Percentiles rank a stretch among this genome's conserved stretches.
Conservation (phyloP, 2,329 filamentous ascomycete genomes). For the Trichocomaceae sp. region DNA sequence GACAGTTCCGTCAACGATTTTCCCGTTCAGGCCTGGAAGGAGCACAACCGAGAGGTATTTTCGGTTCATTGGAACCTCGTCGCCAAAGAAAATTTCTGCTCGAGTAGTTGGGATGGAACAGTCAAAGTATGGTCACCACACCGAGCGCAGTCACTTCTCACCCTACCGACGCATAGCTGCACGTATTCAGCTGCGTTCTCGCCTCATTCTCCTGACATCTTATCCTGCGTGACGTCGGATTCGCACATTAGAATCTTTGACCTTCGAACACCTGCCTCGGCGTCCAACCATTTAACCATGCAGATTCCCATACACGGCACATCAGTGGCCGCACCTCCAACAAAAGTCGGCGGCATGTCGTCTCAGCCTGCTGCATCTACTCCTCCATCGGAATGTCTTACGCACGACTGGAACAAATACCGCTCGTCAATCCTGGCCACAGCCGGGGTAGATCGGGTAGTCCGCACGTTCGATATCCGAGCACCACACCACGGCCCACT, state of each 20-base stretch:
- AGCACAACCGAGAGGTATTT: constrained; percentile 90
- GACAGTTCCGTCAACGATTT: constrained; percentile 76
- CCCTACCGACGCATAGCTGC: constrained; percentile 84
- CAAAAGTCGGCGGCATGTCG: constrained; percentile 28
- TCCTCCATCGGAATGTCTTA: constrained; percentile 75
- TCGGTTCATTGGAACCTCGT: constrained; percentile 88
- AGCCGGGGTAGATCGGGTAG: constrained; percentile 77
- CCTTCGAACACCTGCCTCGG: constrained; percentile 74
- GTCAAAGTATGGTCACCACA: constrained; percentile 93
- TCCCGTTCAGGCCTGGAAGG: constrained; percentile 84
- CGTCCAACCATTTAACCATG: constrained; percentile 78
- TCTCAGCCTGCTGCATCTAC: constrained; percentile 29
- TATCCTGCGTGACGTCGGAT: constrained; percentile 85
- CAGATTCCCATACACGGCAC: constrained; percentile 79
- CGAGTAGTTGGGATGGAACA: constrained; percentile 91
- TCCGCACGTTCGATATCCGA: constrained; percentile 86
- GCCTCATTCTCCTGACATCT: constrained; percentile 74
- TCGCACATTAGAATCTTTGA: constrained; percentile 87
- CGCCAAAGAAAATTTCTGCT: constrained; percentile 82
- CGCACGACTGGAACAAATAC: constrained; percentile 99
- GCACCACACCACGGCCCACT: constrained; percentile 66
- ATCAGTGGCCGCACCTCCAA: constrained; percentile 38
- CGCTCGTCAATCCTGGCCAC: constrained; percentile 75
- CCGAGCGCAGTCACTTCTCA: constrained; percentile 65
- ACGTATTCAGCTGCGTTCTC: constrained; percentile 91